Base-by-base conservation (phyloP, 202 grass and related monocot genomes). In the Setaria viridis region DNA sequence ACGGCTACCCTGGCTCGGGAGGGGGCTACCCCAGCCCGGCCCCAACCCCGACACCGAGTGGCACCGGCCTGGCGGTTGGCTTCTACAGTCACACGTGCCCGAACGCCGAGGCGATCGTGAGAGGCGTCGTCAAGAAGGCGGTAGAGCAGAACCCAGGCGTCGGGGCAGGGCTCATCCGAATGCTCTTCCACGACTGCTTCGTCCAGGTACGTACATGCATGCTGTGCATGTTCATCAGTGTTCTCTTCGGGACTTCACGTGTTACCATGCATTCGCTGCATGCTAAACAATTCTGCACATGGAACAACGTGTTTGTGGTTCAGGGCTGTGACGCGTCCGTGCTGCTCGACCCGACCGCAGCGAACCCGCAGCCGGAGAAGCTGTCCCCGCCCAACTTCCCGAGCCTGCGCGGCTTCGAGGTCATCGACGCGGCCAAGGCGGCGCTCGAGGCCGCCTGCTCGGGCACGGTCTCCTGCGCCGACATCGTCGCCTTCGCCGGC, bases 131-230 rank as follows among this genome's bases (percentile, higher is more conserved):
- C 5, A 13, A n/a, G 5, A 50, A 67, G 46, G 77, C 43, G 30
- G 77, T 66, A 46, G 17, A 51, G 11, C 30, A 67, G 46, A 80
- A 80, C 64, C 78, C 78, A 2, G 78, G 78, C 49, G 0, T 69
- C 2, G 79, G 79, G 0, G 64, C 79, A 7, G 79, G 79, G 3
- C 88, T 95, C 48, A 86, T 95, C 72, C 88, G 93, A 1, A 89
- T 95, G 87, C 85, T 85, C 77, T 95, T 95, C 78, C 94, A 95
- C 63, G 94, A 95, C 78, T 95, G 91, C 87, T 95, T 95, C 76
- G 89, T 95, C 39, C 85, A 90, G 88, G 90, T 86, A 56, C 51
- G 16, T 19, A 13, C 4, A 19, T 56, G 5, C 4, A 56, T 7
- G 17, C 25, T 25, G 25, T 25, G 25, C 25, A 25, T 7, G 16